These are phyloP conservation scores for Wickerhamomyces tratensis DNA, from an alignment of 805 yeast genomes.

Conservation along the genomic window DNA sequence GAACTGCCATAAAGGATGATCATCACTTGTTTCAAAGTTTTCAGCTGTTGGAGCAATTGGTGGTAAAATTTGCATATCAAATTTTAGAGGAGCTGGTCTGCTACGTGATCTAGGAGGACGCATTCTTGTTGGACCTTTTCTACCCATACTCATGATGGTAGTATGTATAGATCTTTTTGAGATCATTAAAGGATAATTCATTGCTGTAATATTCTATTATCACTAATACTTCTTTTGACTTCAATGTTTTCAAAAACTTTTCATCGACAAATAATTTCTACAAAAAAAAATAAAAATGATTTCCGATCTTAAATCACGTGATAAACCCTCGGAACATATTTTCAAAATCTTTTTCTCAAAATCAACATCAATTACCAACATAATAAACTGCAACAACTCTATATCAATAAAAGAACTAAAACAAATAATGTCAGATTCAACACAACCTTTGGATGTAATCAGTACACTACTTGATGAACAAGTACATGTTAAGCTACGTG, in stretches of 20 bases:
- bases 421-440: neutral
- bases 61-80: slow-evolving; percentile 39
- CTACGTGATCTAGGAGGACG: no score
- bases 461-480: slow-evolving; percentile 80
- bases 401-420: neutral
- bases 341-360: no score
- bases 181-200: neutral
- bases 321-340: neutral
- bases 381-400: no score
- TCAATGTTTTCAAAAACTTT: neutral
- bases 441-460: slow-evolving; percentile 87
- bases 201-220: no score
- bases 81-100: neutral
- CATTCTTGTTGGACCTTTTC: neutral
- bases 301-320: neutral
- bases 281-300: neutral
- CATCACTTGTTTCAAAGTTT: slow-evolving; percentile 63
- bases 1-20: slow-evolving; percentile 95
- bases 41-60: slow-evolving; percentile 80
- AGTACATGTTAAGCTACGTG: slow-evolving; percentile 83
- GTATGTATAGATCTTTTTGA: neutral
- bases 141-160: neutral
- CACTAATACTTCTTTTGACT: no score
- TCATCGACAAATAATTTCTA: neutral
- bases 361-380: no score